phyloP scores from a whole-genome alignment of 495 filamentous ascomycete genomes.

The Glonium stellatum region DNA sequence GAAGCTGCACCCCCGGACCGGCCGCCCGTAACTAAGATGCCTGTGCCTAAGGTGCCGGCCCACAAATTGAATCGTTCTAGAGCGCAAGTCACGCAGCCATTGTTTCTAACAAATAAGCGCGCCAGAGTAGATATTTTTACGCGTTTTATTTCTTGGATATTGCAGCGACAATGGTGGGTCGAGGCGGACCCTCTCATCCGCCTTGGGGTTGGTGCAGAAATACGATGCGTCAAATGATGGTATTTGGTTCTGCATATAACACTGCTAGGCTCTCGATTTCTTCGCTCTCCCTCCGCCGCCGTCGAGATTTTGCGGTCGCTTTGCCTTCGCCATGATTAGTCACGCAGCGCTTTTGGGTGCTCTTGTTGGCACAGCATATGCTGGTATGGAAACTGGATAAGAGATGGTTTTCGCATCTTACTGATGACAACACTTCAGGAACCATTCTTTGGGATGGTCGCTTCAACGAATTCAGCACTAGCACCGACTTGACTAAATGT shows the following conservation, averaged over 20 bases:
- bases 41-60: neutral
- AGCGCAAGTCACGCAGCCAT: constrained; percentile 18
- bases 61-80: neutral
- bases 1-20: too few species aligned
- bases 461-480: constrained; percentile 50
- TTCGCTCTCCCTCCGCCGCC: neutral
- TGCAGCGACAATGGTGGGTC: neutral
- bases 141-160: constrained; percentile 1
- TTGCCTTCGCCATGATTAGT: constrained; percentile 15
- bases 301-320: neutral
- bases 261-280: neutral
- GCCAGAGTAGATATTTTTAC: too few species aligned
- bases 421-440: constrained; percentile 9
- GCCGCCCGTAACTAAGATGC: too few species aligned
- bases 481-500: constrained; percentile 46
- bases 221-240: neutral
- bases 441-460: constrained; percentile 55
- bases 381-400: too few species aligned
- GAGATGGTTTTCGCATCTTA: too few species aligned
- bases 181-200: neutral
- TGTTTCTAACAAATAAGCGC: neutral
- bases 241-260: neutral
- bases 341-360: constrained; percentile 15
- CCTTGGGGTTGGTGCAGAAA: neutral
- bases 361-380: constrained; percentile 19